Conservation (phyloP, 345 rosid species). For the Brassica carinata region DNA sequence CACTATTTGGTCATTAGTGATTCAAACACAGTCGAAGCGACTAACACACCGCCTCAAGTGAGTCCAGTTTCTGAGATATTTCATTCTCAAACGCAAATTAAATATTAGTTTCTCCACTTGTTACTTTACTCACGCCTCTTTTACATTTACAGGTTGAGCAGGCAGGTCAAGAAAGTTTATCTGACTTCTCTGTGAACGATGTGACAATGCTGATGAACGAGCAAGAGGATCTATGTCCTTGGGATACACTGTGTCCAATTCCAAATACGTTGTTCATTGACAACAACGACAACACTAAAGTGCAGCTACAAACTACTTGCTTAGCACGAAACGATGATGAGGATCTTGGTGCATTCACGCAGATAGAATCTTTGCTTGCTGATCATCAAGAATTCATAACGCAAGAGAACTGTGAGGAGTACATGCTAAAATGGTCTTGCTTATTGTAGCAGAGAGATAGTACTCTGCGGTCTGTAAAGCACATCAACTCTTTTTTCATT, state of each 20-base stretch:
- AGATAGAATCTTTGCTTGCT: neutral
- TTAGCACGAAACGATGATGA: neutral
- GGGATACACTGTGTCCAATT: slow-evolving; percentile 3
- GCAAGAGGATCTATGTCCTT: neutral
- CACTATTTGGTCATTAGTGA: neutral
- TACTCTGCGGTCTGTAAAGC: slow-evolving; percentile 1
- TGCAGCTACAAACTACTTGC: neutral
- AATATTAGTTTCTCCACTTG: neutral
- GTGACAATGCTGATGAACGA: neutral
- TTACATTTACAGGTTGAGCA: neutral
- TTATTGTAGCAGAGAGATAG: neutral
- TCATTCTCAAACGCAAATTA: neutral
- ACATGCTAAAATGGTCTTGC: neutral
- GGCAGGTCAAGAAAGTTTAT: neutral
- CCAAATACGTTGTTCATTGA: neutral
- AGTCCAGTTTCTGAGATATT: slow-evolving; percentile 9
- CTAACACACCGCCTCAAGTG: slow-evolving; percentile 3
- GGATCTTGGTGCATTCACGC: neutral
- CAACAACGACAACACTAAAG: neutral
- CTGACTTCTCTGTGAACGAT: neutral
- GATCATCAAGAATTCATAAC: neutral
- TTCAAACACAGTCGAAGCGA: neutral
- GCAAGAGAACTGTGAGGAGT: neutral
- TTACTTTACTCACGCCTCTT: neutral
- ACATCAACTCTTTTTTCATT: neutral